Evolutionary conservation across 2,329 filamentous ascomycete species (phyloP), one percentile per base, ranked within the genome.

Genomic region (Venturia carpophila): DNA sequence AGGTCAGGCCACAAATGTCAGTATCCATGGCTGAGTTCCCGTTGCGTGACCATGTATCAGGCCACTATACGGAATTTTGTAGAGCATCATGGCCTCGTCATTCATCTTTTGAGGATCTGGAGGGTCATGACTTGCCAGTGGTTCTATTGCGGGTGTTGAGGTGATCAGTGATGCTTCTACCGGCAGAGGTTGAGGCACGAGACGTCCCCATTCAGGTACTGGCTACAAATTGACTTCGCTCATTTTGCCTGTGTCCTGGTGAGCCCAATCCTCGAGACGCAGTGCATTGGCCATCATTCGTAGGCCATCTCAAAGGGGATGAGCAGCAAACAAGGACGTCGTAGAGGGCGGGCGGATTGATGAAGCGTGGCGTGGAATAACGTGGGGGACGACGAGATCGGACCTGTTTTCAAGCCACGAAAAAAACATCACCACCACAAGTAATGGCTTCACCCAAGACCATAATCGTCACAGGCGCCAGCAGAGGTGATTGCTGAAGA

Each of bases 401-500:
- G 52, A 58, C 7, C 37, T 37, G 30, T 37, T 6, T 11, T 19
- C 27, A 37, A 39, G 30, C 27, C 30, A 58, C 52, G 6, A 27
- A 11, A 17, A 56, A 42, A 45, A 43, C 60, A 61, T 27, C 39
- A 27, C 37, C 24, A 45, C 42, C 19, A 27, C 42, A 60, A 21
- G 39, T 21, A 24, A 64, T 64, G 63, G 27, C 63, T 55, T 27
- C 43, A 10, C 7, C 30, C 49, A 81, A 80, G 70, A 78, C 80
- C 2, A 75, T 84, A 34, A 77, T 83, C 30, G 69, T 84, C 34
- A 88, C 86, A 0, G 86, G 86, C 65, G 86, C 86, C 66, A 87
- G 85, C 1, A 78, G 84, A 76, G 85, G 85, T 82, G 45, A 61
- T 62, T 39, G 61, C 1, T 15, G 30, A 64, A 45, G 30, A 64